phyloP scores from a whole-genome alignment of 2,329 filamentous ascomycete genomes.

The Botrytis fragariae region DNA sequence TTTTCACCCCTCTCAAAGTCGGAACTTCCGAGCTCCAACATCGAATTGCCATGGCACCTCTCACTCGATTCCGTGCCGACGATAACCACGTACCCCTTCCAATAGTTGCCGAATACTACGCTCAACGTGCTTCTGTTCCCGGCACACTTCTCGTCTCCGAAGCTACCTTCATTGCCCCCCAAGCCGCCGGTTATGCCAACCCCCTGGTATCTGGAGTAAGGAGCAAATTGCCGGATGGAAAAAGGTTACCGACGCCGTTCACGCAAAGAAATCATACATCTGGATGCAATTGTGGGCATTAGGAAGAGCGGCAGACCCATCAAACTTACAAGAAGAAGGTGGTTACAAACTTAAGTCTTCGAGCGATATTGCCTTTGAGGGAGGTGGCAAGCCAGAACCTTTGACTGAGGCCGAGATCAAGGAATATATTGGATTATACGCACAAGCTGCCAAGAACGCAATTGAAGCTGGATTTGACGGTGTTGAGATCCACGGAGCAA shows the following conservation, averaged over 20 bases:
- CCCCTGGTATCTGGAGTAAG: slow-evolving; percentile 55
- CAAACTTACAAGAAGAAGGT: slow-evolving; percentile 27
- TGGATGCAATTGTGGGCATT: slow-evolving; percentile 61
- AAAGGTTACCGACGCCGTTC: slow-evolving; percentile 56
- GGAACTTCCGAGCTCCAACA: slow-evolving; percentile 44
- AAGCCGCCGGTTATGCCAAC: slow-evolving; percentile 48
- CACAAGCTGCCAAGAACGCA: slow-evolving; percentile 43
- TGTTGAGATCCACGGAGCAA: slow-evolving; percentile 43
- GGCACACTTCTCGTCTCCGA: slow-evolving; percentile 58
- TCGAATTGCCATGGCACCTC: slow-evolving; percentile 53
- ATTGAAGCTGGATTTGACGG: slow-evolving; percentile 56
- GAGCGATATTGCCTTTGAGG: slow-evolving; percentile 31
- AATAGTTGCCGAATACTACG: slow-evolving; percentile 51
- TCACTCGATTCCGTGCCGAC: slow-evolving; percentile 53
- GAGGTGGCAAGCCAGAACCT: slow-evolving; percentile 30
- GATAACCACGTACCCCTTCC: slow-evolving; percentile 47
- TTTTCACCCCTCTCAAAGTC: slow-evolving; percentile 46
- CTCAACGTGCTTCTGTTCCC: slow-evolving; percentile 48
- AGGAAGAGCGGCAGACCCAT: slow-evolving; percentile 44
- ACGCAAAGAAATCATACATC: slow-evolving; percentile 56
- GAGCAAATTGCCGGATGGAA: slow-evolving; percentile 57
- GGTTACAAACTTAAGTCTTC: slow-evolving; percentile 27
- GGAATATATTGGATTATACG: slow-evolving; percentile 40
- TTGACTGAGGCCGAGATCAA: slow-evolving; percentile 43
- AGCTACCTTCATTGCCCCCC: slow-evolving; percentile 48